Conservation (phyloP, 2,329 filamentous ascomycete genomes). For the Colletotrichum siamense region DNA sequence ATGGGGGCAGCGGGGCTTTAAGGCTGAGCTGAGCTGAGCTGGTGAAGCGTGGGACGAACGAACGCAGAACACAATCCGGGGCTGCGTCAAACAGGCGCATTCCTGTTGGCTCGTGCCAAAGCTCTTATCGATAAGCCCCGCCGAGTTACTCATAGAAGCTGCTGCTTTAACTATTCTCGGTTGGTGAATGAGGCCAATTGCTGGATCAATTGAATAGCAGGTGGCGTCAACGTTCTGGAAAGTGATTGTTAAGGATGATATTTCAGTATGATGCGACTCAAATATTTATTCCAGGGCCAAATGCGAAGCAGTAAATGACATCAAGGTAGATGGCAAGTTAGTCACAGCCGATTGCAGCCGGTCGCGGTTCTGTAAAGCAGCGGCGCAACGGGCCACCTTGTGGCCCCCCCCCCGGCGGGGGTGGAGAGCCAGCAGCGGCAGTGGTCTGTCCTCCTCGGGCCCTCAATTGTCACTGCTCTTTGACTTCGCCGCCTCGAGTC, state of each 20-base stretch:
- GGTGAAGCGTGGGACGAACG: neutral
- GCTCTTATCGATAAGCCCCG: constrained; percentile 26
- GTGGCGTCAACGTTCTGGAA: neutral
- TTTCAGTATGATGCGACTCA: neutral
- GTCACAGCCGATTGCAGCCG: neutral
- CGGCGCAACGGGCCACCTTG: neutral
- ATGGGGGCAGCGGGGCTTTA: neutral
- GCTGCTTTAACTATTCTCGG: neutral
- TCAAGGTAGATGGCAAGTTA: neutral
- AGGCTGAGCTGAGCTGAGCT: neutral
- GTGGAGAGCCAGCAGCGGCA: neutral
- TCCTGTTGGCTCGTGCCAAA: constrained; percentile 17
- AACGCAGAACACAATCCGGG: neutral
- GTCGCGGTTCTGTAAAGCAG: constrained; percentile 5
- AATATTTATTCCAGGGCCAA: neutral
- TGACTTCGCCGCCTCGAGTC: constrained; percentile 19
- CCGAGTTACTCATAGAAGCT: constrained; percentile 17
- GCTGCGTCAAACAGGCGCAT: neutral
- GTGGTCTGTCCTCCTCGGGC: neutral
- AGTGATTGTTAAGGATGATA: neutral
- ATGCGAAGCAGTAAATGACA: neutral
- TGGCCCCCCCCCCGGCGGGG: neutral
- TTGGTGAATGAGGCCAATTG: neutral
- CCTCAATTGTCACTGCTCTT: constrained; percentile 9
- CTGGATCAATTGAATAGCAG: neutral